Evolutionary conservation across 768 basidiomycete genomes (phyloP).

Genomic region (Kwoniella sp.): DNA sequence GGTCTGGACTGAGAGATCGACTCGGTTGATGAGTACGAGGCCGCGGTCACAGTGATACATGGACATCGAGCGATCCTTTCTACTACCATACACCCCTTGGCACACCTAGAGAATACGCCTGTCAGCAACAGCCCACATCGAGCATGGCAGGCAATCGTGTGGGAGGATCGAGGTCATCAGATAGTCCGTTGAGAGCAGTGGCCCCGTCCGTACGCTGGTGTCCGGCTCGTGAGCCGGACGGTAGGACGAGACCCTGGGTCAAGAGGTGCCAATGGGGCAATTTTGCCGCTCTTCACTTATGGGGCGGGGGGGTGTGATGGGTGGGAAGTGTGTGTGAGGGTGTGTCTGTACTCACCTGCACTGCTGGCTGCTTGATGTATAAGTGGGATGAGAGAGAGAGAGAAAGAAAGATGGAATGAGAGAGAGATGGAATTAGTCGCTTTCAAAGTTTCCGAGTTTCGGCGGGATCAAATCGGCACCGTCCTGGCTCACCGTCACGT

Average conservation of each 20-base stretch:
- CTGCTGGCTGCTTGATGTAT: not conserved
- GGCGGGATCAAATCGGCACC: constrained; percentile 13
- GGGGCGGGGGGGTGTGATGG: constrained; percentile 1
- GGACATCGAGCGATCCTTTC: too few species aligned
- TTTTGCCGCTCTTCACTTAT: constrained; percentile 44
- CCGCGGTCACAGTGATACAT: too few species aligned
- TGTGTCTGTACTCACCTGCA: not conserved
- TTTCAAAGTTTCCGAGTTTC: too few species aligned
- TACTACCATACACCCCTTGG: too few species aligned
- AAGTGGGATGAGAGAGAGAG: not conserved
- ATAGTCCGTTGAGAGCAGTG: constrained; percentile 31
- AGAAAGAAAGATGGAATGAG: not conserved
- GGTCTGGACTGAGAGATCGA: too few species aligned
- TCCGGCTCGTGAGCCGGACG: not conserved
- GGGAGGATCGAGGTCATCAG: constrained; percentile 11
- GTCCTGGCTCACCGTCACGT: not conserved
- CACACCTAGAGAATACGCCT: too few species aligned
- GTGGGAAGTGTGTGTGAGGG: not conserved
- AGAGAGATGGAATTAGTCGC: constrained; percentile 2
- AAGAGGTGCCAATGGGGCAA: constrained; percentile 48
- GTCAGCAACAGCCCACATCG: too few species aligned
- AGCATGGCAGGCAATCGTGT: too few species aligned
- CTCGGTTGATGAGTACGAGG: too few species aligned
- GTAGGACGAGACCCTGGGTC: constrained; percentile 39
- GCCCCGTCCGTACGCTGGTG: constrained; percentile 6